These are phyloP conservation scores for Haplosporangium sp. DNA, from an alignment of 371 early-diverging fungal species.

Conservation along the genomic window DNA sequence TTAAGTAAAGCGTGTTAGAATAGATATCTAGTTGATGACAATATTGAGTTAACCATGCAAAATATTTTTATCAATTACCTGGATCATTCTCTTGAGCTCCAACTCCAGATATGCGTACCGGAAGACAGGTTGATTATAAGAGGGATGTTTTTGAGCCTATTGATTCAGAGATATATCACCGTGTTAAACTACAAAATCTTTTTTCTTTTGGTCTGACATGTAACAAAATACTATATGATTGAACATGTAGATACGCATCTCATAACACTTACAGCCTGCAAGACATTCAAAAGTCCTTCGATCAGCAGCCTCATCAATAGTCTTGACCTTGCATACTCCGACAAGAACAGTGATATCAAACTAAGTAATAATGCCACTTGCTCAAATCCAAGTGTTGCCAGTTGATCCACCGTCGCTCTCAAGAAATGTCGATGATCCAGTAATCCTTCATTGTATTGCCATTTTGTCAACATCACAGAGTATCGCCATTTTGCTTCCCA, in stretches of 20 bases:
- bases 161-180: neutral
- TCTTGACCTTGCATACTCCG: conserved; percentile 75
- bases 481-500: conserved; percentile 75
- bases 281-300: conserved; percentile 66
- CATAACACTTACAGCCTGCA: conserved; percentile 62
- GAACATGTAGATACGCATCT: no score
- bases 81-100: conserved; percentile 68
- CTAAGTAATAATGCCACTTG: conserved; percentile 75
- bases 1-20: neutral
- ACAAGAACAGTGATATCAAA: conserved; percentile 72
- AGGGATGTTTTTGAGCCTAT: conserved; percentile 54
- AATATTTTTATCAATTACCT: conserved; percentile 42
- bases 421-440: conserved; percentile 78
- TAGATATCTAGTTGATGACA: neutral
- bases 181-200: no score
- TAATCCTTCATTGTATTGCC: conserved; percentile 81
- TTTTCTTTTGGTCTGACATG: no score
- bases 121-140: conserved; percentile 35
- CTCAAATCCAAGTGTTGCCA: conserved; percentile 67
- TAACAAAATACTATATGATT: no score
- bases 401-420: conserved; percentile 68
- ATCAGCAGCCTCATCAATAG: conserved; percentile 76
- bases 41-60: no score
- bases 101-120: conserved; percentile 60
- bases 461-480: conserved; percentile 71